phyloP scores from a whole-genome alignment of 176 grass and related monocot genomes.

The Triticum urartu region DNA sequence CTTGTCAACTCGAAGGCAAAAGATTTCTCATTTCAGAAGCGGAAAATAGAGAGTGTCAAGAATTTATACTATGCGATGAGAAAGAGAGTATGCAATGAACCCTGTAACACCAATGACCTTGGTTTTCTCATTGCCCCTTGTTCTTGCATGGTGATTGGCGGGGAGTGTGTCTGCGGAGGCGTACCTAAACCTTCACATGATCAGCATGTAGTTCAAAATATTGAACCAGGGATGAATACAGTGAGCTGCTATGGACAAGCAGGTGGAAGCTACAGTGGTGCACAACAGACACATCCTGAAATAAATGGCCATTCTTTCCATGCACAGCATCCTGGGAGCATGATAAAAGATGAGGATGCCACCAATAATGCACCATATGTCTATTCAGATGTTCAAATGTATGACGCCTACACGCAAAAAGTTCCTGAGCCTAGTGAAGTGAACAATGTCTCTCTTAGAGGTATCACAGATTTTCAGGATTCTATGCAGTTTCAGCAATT shows the following conservation, averaged over 20 bases:
- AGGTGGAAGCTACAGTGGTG: constrained; percentile 31
- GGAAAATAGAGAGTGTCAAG: constrained; percentile 56
- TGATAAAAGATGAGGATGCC: constrained; percentile 31
- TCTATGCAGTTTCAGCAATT: constrained; percentile 43
- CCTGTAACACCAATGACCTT: constrained; percentile 39
- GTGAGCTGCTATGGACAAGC: constrained; percentile 40
- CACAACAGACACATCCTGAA: constrained; percentile 36
- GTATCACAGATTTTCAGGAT: constrained; percentile 43
- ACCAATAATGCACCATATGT: constrained; percentile 34
- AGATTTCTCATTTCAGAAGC: constrained; percentile 59
- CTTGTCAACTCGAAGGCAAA: constrained; percentile 59
- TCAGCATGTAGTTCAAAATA: constrained; percentile 38
- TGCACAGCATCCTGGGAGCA: constrained; percentile 38
- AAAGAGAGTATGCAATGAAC: constrained; percentile 54
- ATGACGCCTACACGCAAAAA: constrained; percentile 35
- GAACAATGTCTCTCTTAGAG: constrained; percentile 45
- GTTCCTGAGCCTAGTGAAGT: constrained; percentile 33
- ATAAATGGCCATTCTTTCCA: constrained; percentile 53
- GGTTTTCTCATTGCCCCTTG: constrained; percentile 48
- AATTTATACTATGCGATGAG: constrained; percentile 58
- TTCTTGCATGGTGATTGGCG: constrained; percentile 36
- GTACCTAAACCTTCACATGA: constrained; percentile 32
- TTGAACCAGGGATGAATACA: constrained; percentile 33
- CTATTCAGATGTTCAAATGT: constrained; percentile 45
- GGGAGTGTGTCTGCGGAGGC: constrained; percentile 36